Percentiles rank a stretch among this genome's conserved stretches.
Evolutionary conservation across 2,329 filamentous ascomycete genomes (phyloP).

Genomic region (Fonsecaea multimorphosa): DNA sequence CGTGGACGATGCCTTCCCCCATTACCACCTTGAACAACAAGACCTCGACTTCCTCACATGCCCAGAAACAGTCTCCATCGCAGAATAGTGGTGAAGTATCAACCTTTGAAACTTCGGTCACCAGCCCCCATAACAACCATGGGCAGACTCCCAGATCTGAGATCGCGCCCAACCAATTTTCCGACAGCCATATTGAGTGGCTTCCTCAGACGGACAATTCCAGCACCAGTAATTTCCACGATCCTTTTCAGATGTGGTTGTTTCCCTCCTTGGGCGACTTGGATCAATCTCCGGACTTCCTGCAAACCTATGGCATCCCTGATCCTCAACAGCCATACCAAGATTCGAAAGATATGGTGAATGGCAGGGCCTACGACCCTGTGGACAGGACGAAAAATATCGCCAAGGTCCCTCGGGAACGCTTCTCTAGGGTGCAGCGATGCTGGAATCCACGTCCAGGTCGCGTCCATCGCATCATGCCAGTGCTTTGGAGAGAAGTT

Average conservation of each 20-base stretch:
- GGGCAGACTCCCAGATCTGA: slow-evolving; percentile 33
- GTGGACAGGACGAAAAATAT: slow-evolving; percentile 34
- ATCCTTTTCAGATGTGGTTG: slow-evolving; percentile 38
- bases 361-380: slow-evolving; percentile 19
- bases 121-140: slow-evolving; percentile 31
- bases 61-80: slow-evolving; percentile 25
- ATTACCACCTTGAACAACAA: slow-evolving; percentile 28
- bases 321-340: slow-evolving; percentile 23
- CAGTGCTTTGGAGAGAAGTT: slow-evolving; percentile 50
- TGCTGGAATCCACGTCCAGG: slow-evolving; percentile 51
- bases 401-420: slow-evolving; percentile 48
- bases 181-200: slow-evolving; percentile 31
- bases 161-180: slow-evolving; percentile 29
- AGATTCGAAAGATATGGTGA: slow-evolving; percentile 25
- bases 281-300: slow-evolving; percentile 34
- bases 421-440: slow-evolving; percentile 51
- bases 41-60: slow-evolving; percentile 20
- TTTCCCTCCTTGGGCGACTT: slow-evolving; percentile 36
- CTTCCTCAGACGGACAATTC: slow-evolving; percentile 28
- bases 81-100: slow-evolving; percentile 33
- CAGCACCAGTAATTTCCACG: slow-evolving; percentile 32
- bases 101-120: slow-evolving; percentile 29
- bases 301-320: slow-evolving; percentile 30
- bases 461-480: slow-evolving; percentile 49
- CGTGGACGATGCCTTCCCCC: slow-evolving; percentile 29